phyloP scores from a whole-genome alignment of 176 grass and related monocot species.

The Triticum dicoccoides region DNA sequence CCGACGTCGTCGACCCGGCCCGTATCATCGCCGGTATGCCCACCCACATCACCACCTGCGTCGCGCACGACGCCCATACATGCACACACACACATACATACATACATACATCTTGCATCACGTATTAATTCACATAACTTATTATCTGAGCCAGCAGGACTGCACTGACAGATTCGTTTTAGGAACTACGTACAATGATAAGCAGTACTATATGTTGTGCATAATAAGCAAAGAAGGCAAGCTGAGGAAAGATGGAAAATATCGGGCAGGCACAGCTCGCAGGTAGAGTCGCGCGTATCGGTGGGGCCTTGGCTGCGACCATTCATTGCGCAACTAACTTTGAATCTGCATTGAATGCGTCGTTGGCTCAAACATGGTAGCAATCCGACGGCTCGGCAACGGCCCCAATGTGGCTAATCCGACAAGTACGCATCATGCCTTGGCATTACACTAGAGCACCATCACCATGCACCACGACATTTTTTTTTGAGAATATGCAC shows the following conservation, averaged over 20 bases:
- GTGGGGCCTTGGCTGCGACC: background rate
- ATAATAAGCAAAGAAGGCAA: background rate
- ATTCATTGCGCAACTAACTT: background rate
- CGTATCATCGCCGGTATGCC: conserved; percentile 65
- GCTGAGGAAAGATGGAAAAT: background rate
- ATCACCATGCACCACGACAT: background rate
- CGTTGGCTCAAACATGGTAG: background rate
- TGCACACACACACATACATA: too few relatives aligned
- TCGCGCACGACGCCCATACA: too few relatives aligned
- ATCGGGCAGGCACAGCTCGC: background rate
- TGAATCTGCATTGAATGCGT: background rate
- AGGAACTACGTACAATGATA: too few relatives aligned
- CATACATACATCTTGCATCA: background rate
- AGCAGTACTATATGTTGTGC: too few relatives aligned
- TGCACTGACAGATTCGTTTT: background rate
- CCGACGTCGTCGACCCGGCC: conserved; percentile 54
- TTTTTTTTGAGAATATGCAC: background rate
- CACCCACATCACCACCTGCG: conserved; percentile 72
- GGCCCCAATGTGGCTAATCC: background rate
- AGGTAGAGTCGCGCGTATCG: background rate
- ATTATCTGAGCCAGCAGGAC: background rate
- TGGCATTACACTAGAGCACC: background rate
- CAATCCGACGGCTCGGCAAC: background rate
- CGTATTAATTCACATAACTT: background rate
- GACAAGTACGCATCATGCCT: background rate